Evolutionary conservation across 768 basidiomycete species (phyloP).

Genomic region (Mrakia hoshinonis): DNA sequence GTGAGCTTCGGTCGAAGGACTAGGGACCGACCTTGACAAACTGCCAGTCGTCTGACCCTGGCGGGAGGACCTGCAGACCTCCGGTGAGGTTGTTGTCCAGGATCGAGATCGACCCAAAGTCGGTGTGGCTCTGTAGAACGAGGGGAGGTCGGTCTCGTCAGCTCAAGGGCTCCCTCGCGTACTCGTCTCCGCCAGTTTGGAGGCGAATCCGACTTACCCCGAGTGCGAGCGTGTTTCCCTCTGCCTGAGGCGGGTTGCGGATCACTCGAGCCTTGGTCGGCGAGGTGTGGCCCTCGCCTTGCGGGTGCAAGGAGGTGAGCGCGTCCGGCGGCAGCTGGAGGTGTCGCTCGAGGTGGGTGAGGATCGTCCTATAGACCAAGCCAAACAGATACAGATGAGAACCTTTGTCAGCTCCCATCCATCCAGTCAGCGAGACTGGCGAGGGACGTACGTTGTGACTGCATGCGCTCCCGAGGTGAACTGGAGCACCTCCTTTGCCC

Average conservation of each 20-base stretch:
- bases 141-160: background rate
- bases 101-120: constrained; percentile 26
- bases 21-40: constrained; percentile 22
- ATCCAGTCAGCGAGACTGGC: background rate
- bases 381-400: no score
- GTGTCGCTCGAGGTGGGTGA: constrained; percentile 18
- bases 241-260: constrained; percentile 18
- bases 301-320: constrained; percentile 5
- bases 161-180: no score
- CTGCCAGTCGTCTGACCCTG: constrained; percentile 23
- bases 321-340: constrained; percentile 3
- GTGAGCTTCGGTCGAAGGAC: background rate
- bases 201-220: background rate
- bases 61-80: constrained; percentile 27
- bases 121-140: constrained; percentile 24
- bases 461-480: constrained; percentile 8
- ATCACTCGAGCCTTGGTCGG: constrained; percentile 30
- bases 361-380: background rate
- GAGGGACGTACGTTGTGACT: background rate
- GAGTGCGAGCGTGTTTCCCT: constrained; percentile 5
- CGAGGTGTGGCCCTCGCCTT: constrained; percentile 4
- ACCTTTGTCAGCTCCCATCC: no score
- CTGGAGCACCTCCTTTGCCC: background rate
- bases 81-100: constrained; percentile 29
- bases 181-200: background rate